Evolutionary conservation across 441 rosid species (phyloP).

Genomic region (Jatropha podagrica): DNA sequence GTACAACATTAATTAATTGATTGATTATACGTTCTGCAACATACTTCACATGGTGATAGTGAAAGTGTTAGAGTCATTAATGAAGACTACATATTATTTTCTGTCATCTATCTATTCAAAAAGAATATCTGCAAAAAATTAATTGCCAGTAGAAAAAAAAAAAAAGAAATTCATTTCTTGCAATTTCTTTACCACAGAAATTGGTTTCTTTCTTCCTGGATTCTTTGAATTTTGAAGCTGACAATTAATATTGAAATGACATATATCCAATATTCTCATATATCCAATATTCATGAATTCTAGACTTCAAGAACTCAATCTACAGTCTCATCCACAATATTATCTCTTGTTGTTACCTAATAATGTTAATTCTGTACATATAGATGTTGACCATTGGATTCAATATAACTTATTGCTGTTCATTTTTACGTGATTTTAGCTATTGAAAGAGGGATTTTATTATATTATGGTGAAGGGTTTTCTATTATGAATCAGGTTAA

Average conservation of each 20-base stretch:
- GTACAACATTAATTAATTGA: background rate
- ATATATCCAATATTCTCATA: background rate
- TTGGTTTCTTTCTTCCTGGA: background rate
- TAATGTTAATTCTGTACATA: background rate
- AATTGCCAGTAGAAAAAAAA: background rate
- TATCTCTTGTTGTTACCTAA: background rate
- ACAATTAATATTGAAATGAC: background rate
- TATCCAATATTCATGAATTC: background rate
- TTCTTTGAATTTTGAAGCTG: background rate
- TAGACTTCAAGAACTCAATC: background rate
- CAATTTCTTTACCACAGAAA: background rate
- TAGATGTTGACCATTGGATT: too few relatives aligned
- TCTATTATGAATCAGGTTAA: too few relatives aligned
- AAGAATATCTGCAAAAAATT: too few relatives aligned
- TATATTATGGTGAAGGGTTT: too few relatives aligned
- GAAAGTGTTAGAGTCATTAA: background rate
- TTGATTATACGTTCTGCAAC: background rate
- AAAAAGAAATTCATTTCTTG: background rate
- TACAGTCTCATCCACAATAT: background rate
- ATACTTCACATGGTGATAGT: conserved; percentile 1
- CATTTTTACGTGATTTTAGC: too few relatives aligned
- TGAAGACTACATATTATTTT: background rate
- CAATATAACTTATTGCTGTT: too few relatives aligned
- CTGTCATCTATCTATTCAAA: background rate
- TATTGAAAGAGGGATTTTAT: too few relatives aligned